These are phyloP conservation scores for Phoma herbarum DNA, from an alignment of 2,329 filamentous ascomycete species.

Conservation along the genomic window DNA sequence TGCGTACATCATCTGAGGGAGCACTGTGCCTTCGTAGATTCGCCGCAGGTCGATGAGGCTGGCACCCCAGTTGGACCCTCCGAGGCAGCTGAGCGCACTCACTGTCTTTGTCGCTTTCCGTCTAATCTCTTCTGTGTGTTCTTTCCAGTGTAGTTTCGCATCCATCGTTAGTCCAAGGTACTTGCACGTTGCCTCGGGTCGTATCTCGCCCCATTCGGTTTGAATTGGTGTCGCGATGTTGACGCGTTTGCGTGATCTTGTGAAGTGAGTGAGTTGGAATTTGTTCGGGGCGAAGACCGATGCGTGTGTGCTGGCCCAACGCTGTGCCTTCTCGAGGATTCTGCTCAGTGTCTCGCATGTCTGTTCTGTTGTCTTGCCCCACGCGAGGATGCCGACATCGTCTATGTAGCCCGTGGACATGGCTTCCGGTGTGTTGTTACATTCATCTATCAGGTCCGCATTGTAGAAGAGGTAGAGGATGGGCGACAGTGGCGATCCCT, in stretches of 20 bases:
- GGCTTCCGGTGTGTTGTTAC: neutral
- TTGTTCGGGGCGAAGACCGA: slow-evolving; percentile 42
- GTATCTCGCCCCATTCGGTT: slow-evolving; percentile 30
- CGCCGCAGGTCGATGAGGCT: slow-evolving; percentile 26
- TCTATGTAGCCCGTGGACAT: slow-evolving; percentile 6
- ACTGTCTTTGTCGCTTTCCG: too few species aligned
- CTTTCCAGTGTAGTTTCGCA: too few species aligned
- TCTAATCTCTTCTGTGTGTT: slow-evolving; percentile 1
- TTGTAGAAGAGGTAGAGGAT: slow-evolving; percentile 50
- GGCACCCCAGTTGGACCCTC: slow-evolving; percentile 28
- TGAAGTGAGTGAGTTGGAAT: slow-evolving; percentile 32
- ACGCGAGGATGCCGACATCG: neutral
- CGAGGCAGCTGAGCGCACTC: slow-evolving; percentile 22
- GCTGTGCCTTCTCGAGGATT: slow-evolving; percentile 25
- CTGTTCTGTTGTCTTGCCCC: slow-evolving; percentile 2
- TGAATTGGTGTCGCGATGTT: slow-evolving; percentile 19
- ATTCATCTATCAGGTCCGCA: slow-evolving; percentile 36
- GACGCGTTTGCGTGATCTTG: slow-evolving; percentile 21
- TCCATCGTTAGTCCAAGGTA: slow-evolving; percentile 6
- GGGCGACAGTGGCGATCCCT: slow-evolving; percentile 44
- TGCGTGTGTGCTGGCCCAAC: slow-evolving; percentile 36
- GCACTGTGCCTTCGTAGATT: slow-evolving; percentile 40
- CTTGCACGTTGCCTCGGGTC: slow-evolving; percentile 17
- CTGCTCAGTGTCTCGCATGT: slow-evolving; percentile 1
- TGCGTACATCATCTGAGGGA: slow-evolving; percentile 45